These are phyloP conservation scores for Linderniella brevidens DNA, from an alignment of 257 asterid genomes.

Conservation along the genomic window DNA sequence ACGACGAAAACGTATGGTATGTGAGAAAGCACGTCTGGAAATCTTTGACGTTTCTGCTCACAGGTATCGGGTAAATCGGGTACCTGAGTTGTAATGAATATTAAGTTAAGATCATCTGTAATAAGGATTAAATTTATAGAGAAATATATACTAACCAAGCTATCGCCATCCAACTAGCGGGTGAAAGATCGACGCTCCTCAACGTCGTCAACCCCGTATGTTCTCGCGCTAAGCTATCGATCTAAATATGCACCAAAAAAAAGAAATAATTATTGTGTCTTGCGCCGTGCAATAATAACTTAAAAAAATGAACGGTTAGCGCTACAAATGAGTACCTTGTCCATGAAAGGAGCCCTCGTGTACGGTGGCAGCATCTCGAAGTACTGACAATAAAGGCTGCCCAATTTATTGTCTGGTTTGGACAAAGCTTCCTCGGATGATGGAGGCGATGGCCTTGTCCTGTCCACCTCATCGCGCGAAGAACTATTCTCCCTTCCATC, in stretches of 20 bases:
- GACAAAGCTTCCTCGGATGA: no score
- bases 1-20: constrained; percentile 73
- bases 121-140: neutral
- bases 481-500: constrained; percentile 59
- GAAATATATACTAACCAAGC: constrained; percentile 38
- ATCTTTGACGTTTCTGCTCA: constrained; percentile 37
- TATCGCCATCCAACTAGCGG: constrained; percentile 86
- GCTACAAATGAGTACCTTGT: constrained; percentile 24
- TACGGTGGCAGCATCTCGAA: constrained; percentile 50
- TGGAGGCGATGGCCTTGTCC: constrained; percentile 31
- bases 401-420: constrained; percentile 39
- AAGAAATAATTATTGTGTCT: no score
- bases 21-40: constrained; percentile 66
- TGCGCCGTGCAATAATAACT: neutral
- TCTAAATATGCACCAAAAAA: constrained; percentile 18
- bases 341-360: constrained; percentile 49
- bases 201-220: constrained; percentile 45
- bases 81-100: constrained; percentile 26
- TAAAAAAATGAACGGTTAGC: neutral
- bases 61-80: constrained; percentile 72
- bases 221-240: constrained; percentile 26
- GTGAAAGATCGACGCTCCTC: constrained; percentile 63
- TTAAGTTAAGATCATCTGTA: neutral
- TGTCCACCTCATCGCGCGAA: constrained; percentile 49
- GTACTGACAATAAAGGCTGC: constrained; percentile 43